Evolutionary conservation across 2,329 filamentous ascomycete genomes (phyloP).

Genomic region (Colletotrichum coccodes): DNA sequence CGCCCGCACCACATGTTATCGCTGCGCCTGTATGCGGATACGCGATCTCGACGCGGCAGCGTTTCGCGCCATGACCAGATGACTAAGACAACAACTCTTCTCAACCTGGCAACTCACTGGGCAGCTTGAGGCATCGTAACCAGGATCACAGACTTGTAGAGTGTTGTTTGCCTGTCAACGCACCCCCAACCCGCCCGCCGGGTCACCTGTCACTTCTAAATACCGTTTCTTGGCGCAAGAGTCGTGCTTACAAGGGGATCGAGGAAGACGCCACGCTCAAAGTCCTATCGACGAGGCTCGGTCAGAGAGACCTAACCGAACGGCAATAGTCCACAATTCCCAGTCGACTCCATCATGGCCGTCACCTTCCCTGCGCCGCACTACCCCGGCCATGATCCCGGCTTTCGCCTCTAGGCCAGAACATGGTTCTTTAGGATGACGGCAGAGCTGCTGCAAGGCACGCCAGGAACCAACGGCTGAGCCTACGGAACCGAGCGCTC

Average conservation of each 20-base stretch:
- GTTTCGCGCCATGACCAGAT: background rate
- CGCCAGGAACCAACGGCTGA: background rate
- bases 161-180: background rate
- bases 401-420: constrained; percentile 14
- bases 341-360: constrained; percentile 7
- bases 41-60: background rate
- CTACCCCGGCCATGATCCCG: constrained; percentile 7
- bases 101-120: background rate
- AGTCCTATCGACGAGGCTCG: too few relatives aligned
- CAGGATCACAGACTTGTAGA: background rate
- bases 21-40: background rate
- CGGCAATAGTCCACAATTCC: background rate
- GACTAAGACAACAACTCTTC: background rate
- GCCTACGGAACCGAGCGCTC: background rate
- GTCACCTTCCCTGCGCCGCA: constrained; percentile 15
- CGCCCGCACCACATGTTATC: background rate
- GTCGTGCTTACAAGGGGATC: background rate
- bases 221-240: background rate
- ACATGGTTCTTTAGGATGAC: background rate
- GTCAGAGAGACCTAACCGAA: background rate
- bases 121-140: background rate
- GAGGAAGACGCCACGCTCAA: background rate
- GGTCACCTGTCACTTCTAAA: background rate
- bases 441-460: constrained; percentile 1
- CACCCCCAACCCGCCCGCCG: background rate